phyloP scores from a whole-genome alignment of 2,329 filamentous ascomycete genomes.

The Cladosporium sp. region DNA sequence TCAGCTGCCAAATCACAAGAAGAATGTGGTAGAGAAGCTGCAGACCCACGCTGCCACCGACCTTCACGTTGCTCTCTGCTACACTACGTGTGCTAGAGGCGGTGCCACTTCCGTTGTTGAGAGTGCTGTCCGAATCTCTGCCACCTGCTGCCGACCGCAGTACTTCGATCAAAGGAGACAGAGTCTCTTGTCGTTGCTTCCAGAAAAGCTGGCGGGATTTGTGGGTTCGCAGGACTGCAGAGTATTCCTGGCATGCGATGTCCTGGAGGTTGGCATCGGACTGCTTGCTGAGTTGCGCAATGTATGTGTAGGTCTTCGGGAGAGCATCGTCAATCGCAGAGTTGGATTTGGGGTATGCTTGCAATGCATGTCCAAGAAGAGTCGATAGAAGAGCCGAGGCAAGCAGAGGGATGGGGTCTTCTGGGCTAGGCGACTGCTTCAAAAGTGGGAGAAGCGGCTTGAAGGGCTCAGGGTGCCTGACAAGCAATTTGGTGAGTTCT shows the following conservation, averaged over 20 bases:
- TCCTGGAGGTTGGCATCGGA: constrained; percentile 88
- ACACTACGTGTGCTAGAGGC: constrained; percentile 42
- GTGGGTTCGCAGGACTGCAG: constrained; percentile 70
- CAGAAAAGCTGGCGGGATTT: constrained; percentile 80
- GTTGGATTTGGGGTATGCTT: constrained; percentile 55
- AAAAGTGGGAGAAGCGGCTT: constrained; percentile 80
- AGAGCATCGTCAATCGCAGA: constrained; percentile 68
- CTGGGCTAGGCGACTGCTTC: constrained; percentile 74
- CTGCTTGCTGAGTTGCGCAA: constrained; percentile 76
- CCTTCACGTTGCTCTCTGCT: constrained; percentile 60
- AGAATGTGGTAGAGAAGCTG: constrained; percentile 93
- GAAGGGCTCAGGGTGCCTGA: constrained; percentile 64
- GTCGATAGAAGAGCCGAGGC: constrained; percentile 80
- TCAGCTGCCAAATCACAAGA: constrained; percentile 91
- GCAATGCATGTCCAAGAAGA: constrained; percentile 63
- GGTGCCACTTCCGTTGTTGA: constrained; percentile 43
- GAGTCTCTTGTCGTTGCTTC: constrained; percentile 80
- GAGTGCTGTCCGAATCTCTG: constrained; percentile 61
- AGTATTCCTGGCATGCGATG: constrained; percentile 90
- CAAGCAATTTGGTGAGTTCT: constrained; percentile 68
- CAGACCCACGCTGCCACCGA: constrained; percentile 75
- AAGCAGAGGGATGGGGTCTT: constrained; percentile 83
- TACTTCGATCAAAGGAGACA: constrained; percentile 76
- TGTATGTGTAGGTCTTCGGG: constrained; percentile 77
- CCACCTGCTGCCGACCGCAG: constrained; percentile 68